Conservation (phyloP, 352 stramenopile species). For the Globisporangium polare region DNA sequence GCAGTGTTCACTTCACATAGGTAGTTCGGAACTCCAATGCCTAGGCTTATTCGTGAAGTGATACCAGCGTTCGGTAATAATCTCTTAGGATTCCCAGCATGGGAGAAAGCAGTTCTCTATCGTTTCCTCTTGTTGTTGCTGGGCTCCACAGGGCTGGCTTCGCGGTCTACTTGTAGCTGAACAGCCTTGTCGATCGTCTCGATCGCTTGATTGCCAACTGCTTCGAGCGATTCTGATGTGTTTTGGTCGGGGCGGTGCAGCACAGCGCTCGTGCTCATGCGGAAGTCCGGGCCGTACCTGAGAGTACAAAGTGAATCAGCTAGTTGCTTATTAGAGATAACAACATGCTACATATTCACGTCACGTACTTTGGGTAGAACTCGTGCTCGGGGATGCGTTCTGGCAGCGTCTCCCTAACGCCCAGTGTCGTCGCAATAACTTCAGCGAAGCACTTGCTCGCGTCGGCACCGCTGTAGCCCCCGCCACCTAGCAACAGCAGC, state of each 20-base stretch:
- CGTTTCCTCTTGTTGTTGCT: slow-evolving; percentile 1
- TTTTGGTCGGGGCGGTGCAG: slow-evolving; percentile 13
- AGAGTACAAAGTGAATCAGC: not conserved
- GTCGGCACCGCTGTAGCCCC: slow-evolving; percentile 64
- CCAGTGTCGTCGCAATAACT: slow-evolving; percentile 43
- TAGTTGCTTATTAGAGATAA: too few relatives aligned
- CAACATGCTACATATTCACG: too few relatives aligned
- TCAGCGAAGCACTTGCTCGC: slow-evolving; percentile 46
- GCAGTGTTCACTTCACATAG: not conserved
- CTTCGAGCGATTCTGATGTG: not conserved
- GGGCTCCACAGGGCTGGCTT: not conserved
- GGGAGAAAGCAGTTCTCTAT: not conserved
- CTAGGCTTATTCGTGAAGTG: too few relatives aligned
- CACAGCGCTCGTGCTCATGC: slow-evolving; percentile 7
- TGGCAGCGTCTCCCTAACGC: slow-evolving; percentile 19
- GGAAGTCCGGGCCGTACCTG: slow-evolving; percentile 14
- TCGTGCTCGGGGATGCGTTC: slow-evolving; percentile 48
- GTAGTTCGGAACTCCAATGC: too few relatives aligned
- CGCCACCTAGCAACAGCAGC: slow-evolving; percentile 56
- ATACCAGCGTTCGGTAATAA: not conserved
- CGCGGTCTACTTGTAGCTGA: not conserved
- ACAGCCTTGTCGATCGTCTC: slow-evolving; percentile 13
- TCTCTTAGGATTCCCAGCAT: not conserved
- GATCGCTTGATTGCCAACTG: not conserved
- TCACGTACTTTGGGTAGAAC: slow-evolving; percentile 48